Percentiles rank a stretch among this genome's conserved stretches.
phyloP scores from a whole-genome alignment of 2,329 filamentous ascomycete genomes.

The Diaporthe aspalathi region DNA sequence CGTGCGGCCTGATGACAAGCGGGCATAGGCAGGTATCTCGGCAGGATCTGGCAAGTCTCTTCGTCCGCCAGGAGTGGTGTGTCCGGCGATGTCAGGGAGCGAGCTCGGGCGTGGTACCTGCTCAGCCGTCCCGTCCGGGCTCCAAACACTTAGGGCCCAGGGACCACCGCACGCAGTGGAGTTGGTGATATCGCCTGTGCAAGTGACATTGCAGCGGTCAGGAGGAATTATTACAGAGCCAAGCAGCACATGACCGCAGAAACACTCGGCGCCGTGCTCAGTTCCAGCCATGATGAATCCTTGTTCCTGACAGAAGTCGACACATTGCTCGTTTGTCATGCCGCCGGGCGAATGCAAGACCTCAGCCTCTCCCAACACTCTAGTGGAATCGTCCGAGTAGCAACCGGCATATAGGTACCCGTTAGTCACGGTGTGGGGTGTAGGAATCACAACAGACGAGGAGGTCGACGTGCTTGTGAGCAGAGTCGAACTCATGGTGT shows the following conservation, averaged over 20 bases:
- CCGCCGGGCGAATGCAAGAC: constrained; percentile 12
- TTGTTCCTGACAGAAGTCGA: constrained; percentile 58
- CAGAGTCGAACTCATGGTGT: background rate
- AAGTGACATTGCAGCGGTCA: constrained; percentile 59
- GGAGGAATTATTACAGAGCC: constrained; percentile 57
- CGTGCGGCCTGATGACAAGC: background rate
- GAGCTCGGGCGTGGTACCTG: constrained; percentile 3
- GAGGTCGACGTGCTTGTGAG: background rate
- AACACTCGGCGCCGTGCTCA: constrained; percentile 61
- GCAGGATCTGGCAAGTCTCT: background rate
- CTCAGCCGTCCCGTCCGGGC: constrained; percentile 48
- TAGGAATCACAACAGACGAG: background rate
- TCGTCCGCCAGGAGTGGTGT: background rate
- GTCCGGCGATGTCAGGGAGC: background rate
- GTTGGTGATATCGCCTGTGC: constrained; percentile 60
- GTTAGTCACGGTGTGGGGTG: background rate
- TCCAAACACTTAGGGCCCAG: constrained; percentile 59
- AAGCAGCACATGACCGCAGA: constrained; percentile 57
- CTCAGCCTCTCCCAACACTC: constrained; percentile 27
- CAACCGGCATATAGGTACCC: constrained; percentile 35
- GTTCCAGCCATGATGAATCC: constrained; percentile 61
- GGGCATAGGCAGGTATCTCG: background rate
- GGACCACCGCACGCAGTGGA: constrained; percentile 60
- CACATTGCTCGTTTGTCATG: constrained; percentile 49
- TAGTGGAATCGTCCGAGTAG: constrained; percentile 29